A percentile compares a stretch with the other conserved stretches of the same genome.
These are phyloP conservation scores for Oryza australiensis DNA, from an alignment of 176 grass and related monocot species.

Conservation along the genomic window DNA sequence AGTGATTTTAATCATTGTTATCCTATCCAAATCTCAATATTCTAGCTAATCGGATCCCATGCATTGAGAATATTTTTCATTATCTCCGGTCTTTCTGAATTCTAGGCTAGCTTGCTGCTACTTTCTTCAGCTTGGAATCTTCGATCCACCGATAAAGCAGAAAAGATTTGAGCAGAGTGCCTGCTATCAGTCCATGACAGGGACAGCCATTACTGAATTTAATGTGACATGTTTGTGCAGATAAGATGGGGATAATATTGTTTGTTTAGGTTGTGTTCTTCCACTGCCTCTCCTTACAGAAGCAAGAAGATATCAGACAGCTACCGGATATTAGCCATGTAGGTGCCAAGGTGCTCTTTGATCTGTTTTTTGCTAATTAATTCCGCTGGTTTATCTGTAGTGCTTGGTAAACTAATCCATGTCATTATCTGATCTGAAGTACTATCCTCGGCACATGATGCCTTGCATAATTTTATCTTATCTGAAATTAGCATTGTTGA, in stretches of 20 bases:
- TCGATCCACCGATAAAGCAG: slow-evolving; percentile 52
- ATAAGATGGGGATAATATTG: slow-evolving; percentile 57
- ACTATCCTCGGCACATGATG: not conserved
- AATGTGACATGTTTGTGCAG: slow-evolving; percentile 42
- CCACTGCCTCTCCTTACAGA: slow-evolving; percentile 18
- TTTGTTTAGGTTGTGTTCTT: slow-evolving; percentile 38
- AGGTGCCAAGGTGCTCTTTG: not conserved
- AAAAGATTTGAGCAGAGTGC: slow-evolving; percentile 47
- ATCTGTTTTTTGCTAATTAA: not conserved
- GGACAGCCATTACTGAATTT: slow-evolving; percentile 40
- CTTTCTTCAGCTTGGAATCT: slow-evolving; percentile 47
- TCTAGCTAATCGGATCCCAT: slow-evolving; percentile 39
- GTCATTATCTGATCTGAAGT: slow-evolving; percentile 22
- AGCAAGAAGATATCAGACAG: slow-evolving; percentile 35
- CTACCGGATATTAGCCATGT: slow-evolving; percentile 30
- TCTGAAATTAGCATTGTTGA: not conserved
- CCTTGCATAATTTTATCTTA: slow-evolving; percentile 4
- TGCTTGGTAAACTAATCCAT: slow-evolving; percentile 17
- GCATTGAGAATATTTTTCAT: slow-evolving; percentile 30
- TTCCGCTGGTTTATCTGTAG: not conserved
- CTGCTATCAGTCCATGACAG: slow-evolving; percentile 36
- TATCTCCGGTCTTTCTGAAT: slow-evolving; percentile 42
- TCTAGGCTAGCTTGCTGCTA: slow-evolving; percentile 11
- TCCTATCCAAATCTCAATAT: slow-evolving; percentile 39
- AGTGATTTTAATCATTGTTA: slow-evolving; percentile 48